Conservation (phyloP, 1,139 yeast genomes). For the Pichia sp. region DNA sequence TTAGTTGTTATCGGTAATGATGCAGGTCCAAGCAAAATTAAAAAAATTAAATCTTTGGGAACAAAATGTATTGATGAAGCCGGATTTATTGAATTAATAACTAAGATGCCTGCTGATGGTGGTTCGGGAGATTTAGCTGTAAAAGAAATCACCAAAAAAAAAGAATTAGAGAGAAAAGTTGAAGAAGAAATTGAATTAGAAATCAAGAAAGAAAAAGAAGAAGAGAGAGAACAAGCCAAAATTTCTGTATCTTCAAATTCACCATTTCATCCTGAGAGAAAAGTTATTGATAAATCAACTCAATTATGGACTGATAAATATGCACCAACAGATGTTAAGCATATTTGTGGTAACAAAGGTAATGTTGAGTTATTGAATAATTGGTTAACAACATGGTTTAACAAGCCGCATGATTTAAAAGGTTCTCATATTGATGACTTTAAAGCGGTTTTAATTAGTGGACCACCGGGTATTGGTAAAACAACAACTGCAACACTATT, state of each 20-base stretch:
- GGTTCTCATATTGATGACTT: conserved; percentile 34
- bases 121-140: conserved; percentile 77
- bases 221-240: conserved; percentile 1
- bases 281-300: conserved; percentile 36
- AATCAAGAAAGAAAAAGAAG: conserved; percentile 7
- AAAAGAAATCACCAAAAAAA: conserved; percentile 62
- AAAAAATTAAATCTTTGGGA: conserved; percentile 63
- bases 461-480: conserved; percentile 83
- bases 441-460: conserved; percentile 80
- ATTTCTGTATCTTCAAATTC: neutral
- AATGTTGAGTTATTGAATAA: conserved; percentile 55
- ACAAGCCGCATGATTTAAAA: conserved; percentile 45
- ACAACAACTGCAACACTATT: conserved; percentile 75
- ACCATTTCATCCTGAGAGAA: conserved; percentile 5
- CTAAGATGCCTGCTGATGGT: conserved; percentile 86
- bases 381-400: conserved; percentile 81
- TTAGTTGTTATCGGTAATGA: conserved; percentile 90
- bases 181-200: conserved; percentile 29
- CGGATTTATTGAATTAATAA: conserved; percentile 71
- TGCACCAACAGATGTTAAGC: conserved; percentile 71
- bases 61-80: conserved; percentile 82
- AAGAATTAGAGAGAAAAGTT: conserved; percentile 39
- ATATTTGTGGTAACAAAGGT: conserved; percentile 88
- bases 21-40: conserved; percentile 94
- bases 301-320: conserved; percentile 89